Evolutionary conservation across 164 flowering plant species (phyloP).

Genomic region (Umbellularia californica): DNA sequence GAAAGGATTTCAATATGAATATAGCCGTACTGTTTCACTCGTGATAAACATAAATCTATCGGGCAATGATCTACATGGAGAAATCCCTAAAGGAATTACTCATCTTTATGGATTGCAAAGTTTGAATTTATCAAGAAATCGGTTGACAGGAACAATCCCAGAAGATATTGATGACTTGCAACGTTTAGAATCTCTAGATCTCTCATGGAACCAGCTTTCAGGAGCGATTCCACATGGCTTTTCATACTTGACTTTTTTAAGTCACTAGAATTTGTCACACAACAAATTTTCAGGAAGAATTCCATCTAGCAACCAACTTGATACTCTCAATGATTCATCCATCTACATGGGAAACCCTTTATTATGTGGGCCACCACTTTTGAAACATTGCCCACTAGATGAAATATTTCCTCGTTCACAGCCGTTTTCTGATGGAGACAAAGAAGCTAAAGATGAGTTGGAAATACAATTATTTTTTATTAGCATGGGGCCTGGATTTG

Average conservation of each 20-base stretch:
- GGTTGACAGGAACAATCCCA: neutral
- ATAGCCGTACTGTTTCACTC: neutral
- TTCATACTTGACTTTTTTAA: neutral
- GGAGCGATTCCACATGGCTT: neutral
- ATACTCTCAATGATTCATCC: neutral
- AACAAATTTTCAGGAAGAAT: constrained; percentile 8
- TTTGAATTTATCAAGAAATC: constrained; percentile 4
- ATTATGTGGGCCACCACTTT: neutral
- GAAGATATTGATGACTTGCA: neutral
- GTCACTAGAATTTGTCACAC: constrained; percentile 1
- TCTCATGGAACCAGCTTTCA: neutral
- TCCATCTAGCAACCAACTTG: neutral
- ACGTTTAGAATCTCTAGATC: neutral
- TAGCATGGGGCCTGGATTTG: constrained; percentile 10
- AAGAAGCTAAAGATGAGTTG: neutral
- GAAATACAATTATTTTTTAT: neutral
- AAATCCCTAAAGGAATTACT: constrained; percentile 2
- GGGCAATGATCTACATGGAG: constrained; percentile 1
- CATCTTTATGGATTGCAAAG: neutral
- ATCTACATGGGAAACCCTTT: neutral
- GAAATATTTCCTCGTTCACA: neutral
- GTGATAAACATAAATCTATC: constrained; percentile 5
- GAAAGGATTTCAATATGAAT: no score
- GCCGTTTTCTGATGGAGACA: neutral
- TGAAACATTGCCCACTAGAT: neutral